A percentile compares a stretch with the other conserved stretches of the same genome.
phyloP scores from a whole-genome alignment of 169 alveolate species.

The Eimeria acervulina region DNA sequence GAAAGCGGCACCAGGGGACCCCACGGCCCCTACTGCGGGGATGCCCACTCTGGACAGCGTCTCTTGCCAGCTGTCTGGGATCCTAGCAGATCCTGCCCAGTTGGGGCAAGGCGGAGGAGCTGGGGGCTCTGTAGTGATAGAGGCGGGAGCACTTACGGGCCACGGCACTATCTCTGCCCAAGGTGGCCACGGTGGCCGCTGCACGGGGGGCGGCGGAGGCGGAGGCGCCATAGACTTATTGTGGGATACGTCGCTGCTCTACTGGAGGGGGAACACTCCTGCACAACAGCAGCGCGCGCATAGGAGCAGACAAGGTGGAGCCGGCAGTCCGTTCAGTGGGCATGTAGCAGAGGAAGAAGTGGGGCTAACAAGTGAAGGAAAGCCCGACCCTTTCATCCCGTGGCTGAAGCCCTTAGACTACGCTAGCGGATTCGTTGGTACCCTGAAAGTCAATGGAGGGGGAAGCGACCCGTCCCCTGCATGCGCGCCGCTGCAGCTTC shows the following conservation, averaged over 20 bases:
- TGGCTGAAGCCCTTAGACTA: constrained; percentile 62
- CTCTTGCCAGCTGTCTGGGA: constrained; percentile 56
- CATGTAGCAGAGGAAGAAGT: background rate
- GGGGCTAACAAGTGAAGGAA: background rate
- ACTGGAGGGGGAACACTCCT: background rate
- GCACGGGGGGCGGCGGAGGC: constrained; percentile 83
- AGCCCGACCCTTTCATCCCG: background rate
- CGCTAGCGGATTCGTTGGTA: constrained; percentile 64
- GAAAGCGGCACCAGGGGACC: background rate
- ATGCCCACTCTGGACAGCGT: background rate
- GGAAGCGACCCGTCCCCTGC: constrained; percentile 53
- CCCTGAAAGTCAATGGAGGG: constrained; percentile 59
- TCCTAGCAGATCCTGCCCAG: constrained; percentile 33
- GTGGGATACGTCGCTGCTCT: constrained; percentile 43
- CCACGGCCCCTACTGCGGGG: constrained; percentile 4
- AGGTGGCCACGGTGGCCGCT: constrained; percentile 80
- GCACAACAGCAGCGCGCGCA: background rate
- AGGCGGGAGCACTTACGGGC: constrained; percentile 59
- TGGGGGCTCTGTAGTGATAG: constrained; percentile 75
- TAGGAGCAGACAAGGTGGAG: background rate
- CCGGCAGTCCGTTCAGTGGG: background rate
- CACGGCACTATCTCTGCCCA: constrained; percentile 60
- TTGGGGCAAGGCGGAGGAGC: constrained; percentile 82
- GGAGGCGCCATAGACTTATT: constrained; percentile 73
- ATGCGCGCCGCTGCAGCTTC: constrained; percentile 67